Evolutionary conservation across 768 basidiomycete genomes (phyloP).

Genomic region (Lepiota brunneoincarnata): DNA sequence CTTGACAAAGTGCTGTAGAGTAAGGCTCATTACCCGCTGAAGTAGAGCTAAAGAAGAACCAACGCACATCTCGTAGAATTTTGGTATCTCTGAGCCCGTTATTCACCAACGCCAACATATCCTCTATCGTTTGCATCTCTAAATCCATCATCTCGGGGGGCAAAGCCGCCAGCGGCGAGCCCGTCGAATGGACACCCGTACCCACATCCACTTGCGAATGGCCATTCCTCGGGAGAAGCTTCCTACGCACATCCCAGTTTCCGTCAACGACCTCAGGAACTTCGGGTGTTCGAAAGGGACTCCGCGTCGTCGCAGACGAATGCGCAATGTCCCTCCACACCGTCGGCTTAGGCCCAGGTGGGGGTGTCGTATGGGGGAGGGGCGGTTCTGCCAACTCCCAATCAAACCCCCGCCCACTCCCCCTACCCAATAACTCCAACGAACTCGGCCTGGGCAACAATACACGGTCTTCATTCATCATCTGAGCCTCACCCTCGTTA

Average conservation of each 20-base stretch:
- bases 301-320: conserved; percentile 13
- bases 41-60: neutral
- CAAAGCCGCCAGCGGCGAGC: too few relatives aligned
- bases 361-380: conserved; percentile 20
- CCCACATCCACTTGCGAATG: too few relatives aligned
- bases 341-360: conserved; percentile 20
- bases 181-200: too few relatives aligned
- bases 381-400: conserved; percentile 13
- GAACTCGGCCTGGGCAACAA: conserved; percentile 9
- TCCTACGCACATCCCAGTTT: too few relatives aligned
- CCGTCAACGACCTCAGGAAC: too few relatives aligned
- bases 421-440: conserved; percentile 1
- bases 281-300: too few relatives aligned
- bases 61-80: conserved; percentile 6
- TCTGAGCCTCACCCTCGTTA: conserved; percentile 19
- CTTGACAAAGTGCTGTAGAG: conserved; percentile 4
- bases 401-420: conserved; percentile 1
- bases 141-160: neutral
- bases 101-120: conserved; percentile 4
- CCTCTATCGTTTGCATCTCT: conserved; percentile 4
- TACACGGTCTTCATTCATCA: conserved; percentile 12
- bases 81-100: conserved; percentile 3
- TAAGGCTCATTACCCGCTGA: neutral
- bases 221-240: too few relatives aligned
- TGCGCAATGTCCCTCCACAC: neutral